Conservation (phyloP, 305 asterid species). For the Ilex paraguariensis region DNA sequence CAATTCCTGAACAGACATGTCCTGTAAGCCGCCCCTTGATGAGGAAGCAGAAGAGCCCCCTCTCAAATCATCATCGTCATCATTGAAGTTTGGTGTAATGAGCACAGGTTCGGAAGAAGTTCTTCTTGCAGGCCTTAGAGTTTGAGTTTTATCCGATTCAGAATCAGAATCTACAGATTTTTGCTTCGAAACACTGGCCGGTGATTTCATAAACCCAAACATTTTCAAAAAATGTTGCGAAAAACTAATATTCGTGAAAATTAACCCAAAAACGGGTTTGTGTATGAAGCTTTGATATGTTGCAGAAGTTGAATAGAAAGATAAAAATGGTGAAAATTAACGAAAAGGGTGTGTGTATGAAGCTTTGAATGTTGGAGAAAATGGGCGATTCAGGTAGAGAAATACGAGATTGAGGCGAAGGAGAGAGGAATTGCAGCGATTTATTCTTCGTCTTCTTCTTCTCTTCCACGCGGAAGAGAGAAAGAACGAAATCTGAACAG, state of each 20-base stretch:
- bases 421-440: too few species aligned
- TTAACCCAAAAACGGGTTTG: too few species aligned
- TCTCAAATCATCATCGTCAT: conserved; percentile 23
- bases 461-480: conserved; percentile 16
- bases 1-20: conserved; percentile 79
- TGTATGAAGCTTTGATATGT: too few species aligned
- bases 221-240: conserved; percentile 18
- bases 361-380: conserved; percentile 2
- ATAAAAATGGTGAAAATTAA: too few species aligned
- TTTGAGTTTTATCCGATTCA: conserved; percentile 17
- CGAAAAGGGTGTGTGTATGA: not conserved
- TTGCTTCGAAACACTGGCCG: conserved; percentile 16
- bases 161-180: conserved; percentile 23
- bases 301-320: too few species aligned
- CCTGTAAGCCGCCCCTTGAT: conserved; percentile 39
- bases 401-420: too few species aligned
- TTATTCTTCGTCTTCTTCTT: conserved; percentile 5
- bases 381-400: not conserved
- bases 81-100: conserved; percentile 25
- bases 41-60: conserved; percentile 12
- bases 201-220: conserved; percentile 68
- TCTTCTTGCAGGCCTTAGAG: conserved; percentile 36
- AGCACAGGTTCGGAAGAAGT: conserved; percentile 69
- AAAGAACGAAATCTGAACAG: not conserved
- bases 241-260: too few species aligned